Conservation (phyloP, 306 rosid genomes). For the Luffa aegyptiaca region DNA sequence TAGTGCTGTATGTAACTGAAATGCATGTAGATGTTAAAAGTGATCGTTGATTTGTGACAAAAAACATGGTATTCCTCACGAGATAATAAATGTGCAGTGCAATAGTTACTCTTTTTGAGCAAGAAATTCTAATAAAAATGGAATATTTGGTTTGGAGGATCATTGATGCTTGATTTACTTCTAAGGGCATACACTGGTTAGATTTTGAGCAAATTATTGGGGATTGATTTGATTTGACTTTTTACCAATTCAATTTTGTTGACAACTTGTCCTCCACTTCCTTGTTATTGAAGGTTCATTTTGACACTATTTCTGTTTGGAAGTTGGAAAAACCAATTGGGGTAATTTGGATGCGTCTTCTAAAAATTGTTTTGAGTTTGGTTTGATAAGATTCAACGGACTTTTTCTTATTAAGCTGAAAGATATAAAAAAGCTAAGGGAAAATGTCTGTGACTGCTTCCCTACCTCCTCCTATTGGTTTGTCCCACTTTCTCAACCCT, state of each 20-base stretch:
- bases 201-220: neutral
- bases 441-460: neutral
- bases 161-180: neutral
- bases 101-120: neutral
- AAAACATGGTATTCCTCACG: neutral
- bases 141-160: neutral
- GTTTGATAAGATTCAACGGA: neutral
- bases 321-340: neutral
- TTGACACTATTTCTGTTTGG: neutral
- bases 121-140: neutral
- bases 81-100: neutral
- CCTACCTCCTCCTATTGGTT: neutral
- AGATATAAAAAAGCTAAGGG: neutral
- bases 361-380: neutral
- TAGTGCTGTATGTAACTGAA: neutral
- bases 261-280: too few species aligned
- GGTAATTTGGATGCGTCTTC: neutral
- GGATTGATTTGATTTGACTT: neutral
- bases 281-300: neutral
- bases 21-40: neutral
- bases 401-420: neutral
- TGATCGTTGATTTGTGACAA: neutral
- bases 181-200: neutral
- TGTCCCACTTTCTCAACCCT: neutral
- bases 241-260: too few species aligned